These are phyloP conservation scores for Phytophthora pluvialis DNA, from an alignment of 352 stramenopile genomes.

Conservation along the genomic window DNA sequence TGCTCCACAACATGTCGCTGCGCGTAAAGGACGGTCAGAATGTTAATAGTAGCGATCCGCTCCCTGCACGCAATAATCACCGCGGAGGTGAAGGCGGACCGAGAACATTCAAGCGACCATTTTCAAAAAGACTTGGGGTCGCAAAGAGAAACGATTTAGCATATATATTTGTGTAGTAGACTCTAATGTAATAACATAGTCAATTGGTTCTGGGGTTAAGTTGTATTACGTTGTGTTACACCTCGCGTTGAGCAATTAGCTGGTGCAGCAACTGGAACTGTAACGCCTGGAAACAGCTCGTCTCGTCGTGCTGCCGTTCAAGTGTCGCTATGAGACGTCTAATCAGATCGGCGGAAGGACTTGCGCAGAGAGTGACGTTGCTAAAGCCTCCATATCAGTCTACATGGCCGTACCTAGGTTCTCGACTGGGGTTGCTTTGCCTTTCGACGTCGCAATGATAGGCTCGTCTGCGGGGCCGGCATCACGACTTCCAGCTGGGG, in stretches of 20 bases:
- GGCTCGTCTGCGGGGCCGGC: not conserved
- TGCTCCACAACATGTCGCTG: slow-evolving; percentile 22
- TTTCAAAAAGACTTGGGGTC: slow-evolving; percentile 3
- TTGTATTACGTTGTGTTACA: not conserved
- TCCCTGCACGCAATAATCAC: not conserved
- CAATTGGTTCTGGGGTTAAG: not conserved
- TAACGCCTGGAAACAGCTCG: not conserved
- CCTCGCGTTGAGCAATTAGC: not conserved
- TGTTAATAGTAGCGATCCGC: not conserved
- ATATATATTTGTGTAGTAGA: not conserved
- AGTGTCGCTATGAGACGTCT: not conserved
- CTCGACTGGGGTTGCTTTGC: not conserved
- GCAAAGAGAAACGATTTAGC: slow-evolving; percentile 5
- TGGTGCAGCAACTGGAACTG: slow-evolving; percentile 6
- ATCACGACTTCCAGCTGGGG: not conserved
- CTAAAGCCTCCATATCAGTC: slow-evolving; percentile 5
- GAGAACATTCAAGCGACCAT: not conserved
- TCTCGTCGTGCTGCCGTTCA: slow-evolving; percentile 4
- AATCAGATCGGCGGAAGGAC: not conserved
- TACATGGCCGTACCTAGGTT: slow-evolving; percentile 6
- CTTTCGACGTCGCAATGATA: not conserved
- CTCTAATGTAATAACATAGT: not conserved
- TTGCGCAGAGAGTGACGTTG: not conserved
- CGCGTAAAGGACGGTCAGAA: not conserved
- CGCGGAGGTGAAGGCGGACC: not conserved